These are phyloP conservation scores for Barnettozyma pratensis DNA, from an alignment of 805 yeast genomes.

Conservation along the genomic window DNA sequence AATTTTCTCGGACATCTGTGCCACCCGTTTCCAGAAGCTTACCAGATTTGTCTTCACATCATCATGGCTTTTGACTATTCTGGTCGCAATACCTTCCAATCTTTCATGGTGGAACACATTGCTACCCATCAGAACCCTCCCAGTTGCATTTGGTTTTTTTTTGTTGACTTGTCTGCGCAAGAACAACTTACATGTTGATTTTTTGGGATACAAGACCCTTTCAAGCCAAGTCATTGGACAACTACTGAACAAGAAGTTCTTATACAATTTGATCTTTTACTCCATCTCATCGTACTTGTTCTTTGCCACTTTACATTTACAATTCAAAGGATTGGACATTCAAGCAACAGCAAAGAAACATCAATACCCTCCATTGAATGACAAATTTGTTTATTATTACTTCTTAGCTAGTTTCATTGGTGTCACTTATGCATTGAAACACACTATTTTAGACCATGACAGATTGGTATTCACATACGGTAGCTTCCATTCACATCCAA, in stretches of 20 bases:
- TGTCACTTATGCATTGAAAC: slow-evolving; percentile 44
- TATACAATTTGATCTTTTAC: slow-evolving; percentile 16
- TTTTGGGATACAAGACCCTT: slow-evolving; percentile 28
- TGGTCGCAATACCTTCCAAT: slow-evolving; percentile 21
- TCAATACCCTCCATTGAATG: slow-evolving; percentile 37
- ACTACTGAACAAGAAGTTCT: slow-evolving; percentile 21
- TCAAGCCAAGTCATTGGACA: slow-evolving; percentile 24
- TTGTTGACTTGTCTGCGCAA: slow-evolving; percentile 35
- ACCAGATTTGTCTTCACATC: slow-evolving; percentile 30
- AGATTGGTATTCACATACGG: slow-evolving; percentile 42
- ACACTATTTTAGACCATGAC: slow-evolving; percentile 49
- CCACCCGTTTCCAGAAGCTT: slow-evolving; percentile 35
- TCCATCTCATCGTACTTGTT: slow-evolving; percentile 22
- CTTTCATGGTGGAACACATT: slow-evolving; percentile 23
- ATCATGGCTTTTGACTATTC: slow-evolving; percentile 24
- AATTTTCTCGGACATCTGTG: slow-evolving; percentile 36
- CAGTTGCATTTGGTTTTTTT: slow-evolving; percentile 27
- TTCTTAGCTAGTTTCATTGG: slow-evolving; percentile 39
- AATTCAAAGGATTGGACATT: slow-evolving; percentile 18
- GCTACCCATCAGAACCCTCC: slow-evolving; percentile 25
- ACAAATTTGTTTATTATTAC: slow-evolving; percentile 45
- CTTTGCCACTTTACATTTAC: slow-evolving; percentile 22
- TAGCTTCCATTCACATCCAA: slow-evolving; percentile 34
- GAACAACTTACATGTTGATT: slow-evolving; percentile 35
- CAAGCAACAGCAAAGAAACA: slow-evolving; percentile 32